phyloP scores from a whole-genome alignment of 169 alveolate species.

The Plasmodium berghei region DNA sequence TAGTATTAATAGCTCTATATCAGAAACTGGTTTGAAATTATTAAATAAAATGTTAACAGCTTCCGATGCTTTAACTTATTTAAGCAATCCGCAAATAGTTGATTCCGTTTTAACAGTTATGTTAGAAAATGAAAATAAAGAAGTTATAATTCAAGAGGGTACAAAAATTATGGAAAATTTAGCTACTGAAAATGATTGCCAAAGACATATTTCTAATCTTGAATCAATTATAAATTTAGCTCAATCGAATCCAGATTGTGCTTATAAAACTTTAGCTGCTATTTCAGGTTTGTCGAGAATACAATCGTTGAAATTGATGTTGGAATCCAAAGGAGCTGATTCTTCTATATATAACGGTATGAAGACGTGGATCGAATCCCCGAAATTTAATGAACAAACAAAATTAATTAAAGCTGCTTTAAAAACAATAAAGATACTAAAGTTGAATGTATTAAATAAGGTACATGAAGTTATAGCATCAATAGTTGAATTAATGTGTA shows the following conservation, averaged over 20 bases:
- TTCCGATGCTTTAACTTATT: conserved; percentile 85
- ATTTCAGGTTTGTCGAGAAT: conserved; percentile 91
- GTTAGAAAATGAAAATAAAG: conserved; percentile 91
- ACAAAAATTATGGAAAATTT: conserved; percentile 88
- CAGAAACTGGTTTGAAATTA: conserved; percentile 89
- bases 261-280: conserved; percentile 91
- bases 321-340: conserved; percentile 78
- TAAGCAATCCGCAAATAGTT: conserved; percentile 87
- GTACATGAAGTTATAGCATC: conserved; percentile 76
- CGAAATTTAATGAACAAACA: conserved; percentile 86
- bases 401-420: conserved; percentile 88
- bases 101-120: conserved; percentile 90
- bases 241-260: conserved; percentile 87
- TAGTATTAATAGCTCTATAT: conserved; percentile 82
- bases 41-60: conserved; percentile 87
- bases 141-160: conserved; percentile 87
- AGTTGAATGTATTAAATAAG: conserved; percentile 76
- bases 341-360: conserved; percentile 83
- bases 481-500: conserved; percentile 84
- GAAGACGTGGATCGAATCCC: conserved; percentile 87
- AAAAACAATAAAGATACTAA: conserved; percentile 83
- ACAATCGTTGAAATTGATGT: conserved; percentile 79
- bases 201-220: conserved; percentile 86
- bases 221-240: conserved; percentile 83
- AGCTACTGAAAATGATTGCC: conserved; percentile 91